Evolutionary conservation across 2,329 filamentous ascomycete species (phyloP).

Genomic region (Pezizomycotina sp.): DNA sequence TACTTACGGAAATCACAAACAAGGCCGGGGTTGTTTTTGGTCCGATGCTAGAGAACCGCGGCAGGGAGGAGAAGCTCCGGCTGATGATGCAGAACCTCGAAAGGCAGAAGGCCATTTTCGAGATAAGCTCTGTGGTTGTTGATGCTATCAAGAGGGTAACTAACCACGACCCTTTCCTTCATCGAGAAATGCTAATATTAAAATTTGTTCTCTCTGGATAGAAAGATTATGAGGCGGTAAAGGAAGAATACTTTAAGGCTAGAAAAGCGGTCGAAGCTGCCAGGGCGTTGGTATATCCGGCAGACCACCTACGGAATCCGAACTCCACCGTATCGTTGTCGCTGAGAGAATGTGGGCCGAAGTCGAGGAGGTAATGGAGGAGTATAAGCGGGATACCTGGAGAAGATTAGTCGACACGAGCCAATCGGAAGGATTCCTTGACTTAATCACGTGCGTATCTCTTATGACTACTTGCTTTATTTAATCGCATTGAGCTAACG

Average conservation of each 20-base stretch:
- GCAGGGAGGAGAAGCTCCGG: conserved; percentile 78
- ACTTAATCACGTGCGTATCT: conserved; percentile 48
- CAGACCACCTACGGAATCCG: conserved; percentile 51
- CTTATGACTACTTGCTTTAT: background rate
- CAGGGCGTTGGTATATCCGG: conserved; percentile 43
- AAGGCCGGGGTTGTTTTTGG: conserved; percentile 98
- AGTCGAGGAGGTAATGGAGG: conserved; percentile 69
- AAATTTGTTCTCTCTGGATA: too few species aligned
- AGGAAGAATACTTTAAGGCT: conserved; percentile 76
- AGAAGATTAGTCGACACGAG: conserved; percentile 46
- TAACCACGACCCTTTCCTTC: background rate
- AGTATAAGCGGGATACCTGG: conserved; percentile 83
- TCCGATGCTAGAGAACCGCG: conserved; percentile 73
- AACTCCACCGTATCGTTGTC: conserved; percentile 73
- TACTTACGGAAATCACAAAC: conserved; percentile 72
- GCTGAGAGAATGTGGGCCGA: conserved; percentile 92
- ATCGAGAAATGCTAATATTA: background rate
- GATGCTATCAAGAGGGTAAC: conserved; percentile 60
- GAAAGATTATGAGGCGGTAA: conserved; percentile 72
- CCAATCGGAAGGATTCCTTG: conserved; percentile 63
- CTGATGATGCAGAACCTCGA: conserved; percentile 59
- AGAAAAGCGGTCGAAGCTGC: conserved; percentile 66
- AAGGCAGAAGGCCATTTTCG: conserved; percentile 64
- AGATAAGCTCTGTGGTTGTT: conserved; percentile 57
- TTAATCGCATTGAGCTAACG: too few species aligned